Base-by-base conservation (phyloP, 2,329 filamentous ascomycete species). In the Colletotrichum spaethianum region DNA sequence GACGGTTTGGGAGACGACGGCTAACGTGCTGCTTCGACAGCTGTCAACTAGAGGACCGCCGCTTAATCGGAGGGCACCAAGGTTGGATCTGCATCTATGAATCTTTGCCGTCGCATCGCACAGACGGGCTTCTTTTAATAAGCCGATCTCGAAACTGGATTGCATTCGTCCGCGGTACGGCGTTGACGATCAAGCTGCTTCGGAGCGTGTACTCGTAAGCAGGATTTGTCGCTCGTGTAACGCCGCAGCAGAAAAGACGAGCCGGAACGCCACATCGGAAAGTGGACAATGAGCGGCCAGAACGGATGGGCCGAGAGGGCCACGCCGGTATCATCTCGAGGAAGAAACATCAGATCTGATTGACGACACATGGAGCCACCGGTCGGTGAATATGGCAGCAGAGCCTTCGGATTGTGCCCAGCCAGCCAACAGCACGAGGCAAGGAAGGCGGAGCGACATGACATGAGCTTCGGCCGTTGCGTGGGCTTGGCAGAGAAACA, bases 261-360 rank as follows among this genome's bases (percentile, higher is more conserved):
- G 40, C 31, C 28, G 38, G 26, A 18, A 56, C 50, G 42, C 44
- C 40, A 28, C 26, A 31, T 44, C 42, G 56, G 57, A 59, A 71
- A 59, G 69, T 68, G 52, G 64, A 68, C 52, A 44, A 48, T 33
- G 33, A 55, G 20, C n/a, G 20, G 23, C 26, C 23, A 57, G 14
- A 57, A 57, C 42, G 33, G 63, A 71, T 57, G 56, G 56, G 55
- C 46, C 31, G 40, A 69, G 9, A 6, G 52, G 6, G 11, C 6
- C 38, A 57, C 44, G n/a, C 11, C 36, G 52, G n/a, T 18, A 72
- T 55, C 65, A 59, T 68, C 68, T 44, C 64, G 68, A 63, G 26
- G 5, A 5, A 36, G 50, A 63, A 69, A 69, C 57, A 59, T 69
- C 44, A 59, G 59, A 46, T 31, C 31, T 52, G 36, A 20, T 36